These are phyloP conservation scores for Berberis vulgaris DNA, from an alignment of 164 flowering plant genomes.

Conservation along the genomic window DNA sequence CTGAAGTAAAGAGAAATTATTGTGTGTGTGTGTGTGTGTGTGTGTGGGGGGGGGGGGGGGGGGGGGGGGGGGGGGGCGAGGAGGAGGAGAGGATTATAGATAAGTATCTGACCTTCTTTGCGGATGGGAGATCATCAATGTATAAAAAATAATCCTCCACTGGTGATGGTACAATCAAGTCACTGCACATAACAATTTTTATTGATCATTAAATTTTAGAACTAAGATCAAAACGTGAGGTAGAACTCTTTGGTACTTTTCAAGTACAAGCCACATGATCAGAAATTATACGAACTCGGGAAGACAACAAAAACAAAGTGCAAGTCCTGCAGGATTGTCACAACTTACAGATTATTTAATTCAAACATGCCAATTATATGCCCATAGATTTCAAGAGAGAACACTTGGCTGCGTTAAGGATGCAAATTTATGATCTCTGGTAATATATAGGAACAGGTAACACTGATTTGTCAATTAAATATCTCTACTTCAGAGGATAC, in stretches of 20 bases:
- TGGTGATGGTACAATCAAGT: slow-evolving; percentile 93
- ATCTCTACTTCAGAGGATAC: slow-evolving; percentile 52
- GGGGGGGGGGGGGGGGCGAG: background rate
- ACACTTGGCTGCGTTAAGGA: slow-evolving; percentile 69
- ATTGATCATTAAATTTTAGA: too few relatives aligned
- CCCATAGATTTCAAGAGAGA: slow-evolving; percentile 91
- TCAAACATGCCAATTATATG: slow-evolving; percentile 99
- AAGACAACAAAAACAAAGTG: background rate
- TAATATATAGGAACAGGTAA: background rate
- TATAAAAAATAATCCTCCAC: slow-evolving; percentile 90
- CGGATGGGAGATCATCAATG: slow-evolving; percentile 73
- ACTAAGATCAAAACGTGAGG: too few relatives aligned
- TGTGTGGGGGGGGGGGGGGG: too few relatives aligned
- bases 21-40: too few relatives aligned
- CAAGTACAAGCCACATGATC: too few relatives aligned
- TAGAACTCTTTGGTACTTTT: too few relatives aligned
- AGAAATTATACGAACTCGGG: too few relatives aligned
- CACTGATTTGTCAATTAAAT: background rate
- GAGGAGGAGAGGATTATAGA: background rate
- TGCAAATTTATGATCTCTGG: background rate
- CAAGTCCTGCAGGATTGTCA: slow-evolving; percentile 1
- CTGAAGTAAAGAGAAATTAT: too few relatives aligned
- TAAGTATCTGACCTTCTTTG: slow-evolving; percentile 46
- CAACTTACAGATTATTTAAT: slow-evolving; percentile 96
- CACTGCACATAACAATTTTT: slow-evolving; percentile 34